A percentile compares a stretch with the other conserved stretches of the same genome.
These are phyloP conservation scores for Diddensiella santjacobensis DNA, from an alignment of 805 yeast species.

Conservation along the genomic window DNA sequence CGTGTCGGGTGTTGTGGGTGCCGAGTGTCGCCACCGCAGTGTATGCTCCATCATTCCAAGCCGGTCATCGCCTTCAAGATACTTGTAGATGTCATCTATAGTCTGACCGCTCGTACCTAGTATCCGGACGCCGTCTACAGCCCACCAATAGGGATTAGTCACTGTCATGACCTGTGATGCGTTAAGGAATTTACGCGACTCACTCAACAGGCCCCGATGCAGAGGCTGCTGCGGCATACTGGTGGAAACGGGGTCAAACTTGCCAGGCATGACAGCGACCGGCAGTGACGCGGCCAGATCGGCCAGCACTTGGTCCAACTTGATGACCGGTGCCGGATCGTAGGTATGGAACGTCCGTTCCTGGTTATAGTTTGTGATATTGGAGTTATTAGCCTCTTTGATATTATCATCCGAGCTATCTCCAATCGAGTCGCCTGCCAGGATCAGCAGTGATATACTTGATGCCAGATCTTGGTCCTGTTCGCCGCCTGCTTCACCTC, in stretches of 20 bases:
- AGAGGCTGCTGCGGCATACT: conserved; percentile 87
- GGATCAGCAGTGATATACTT: conserved; percentile 48
- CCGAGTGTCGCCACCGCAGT: conserved; percentile 76
- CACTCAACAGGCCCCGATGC: conserved; percentile 68
- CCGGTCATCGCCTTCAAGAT: conserved; percentile 46
- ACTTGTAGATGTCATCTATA: conserved; percentile 70
- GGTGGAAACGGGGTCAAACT: conserved; percentile 75
- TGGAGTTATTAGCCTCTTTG: conserved; percentile 7
- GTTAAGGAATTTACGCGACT: conserved; percentile 41
- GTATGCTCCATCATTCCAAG: conserved; percentile 61
- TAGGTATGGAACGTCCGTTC: not conserved
- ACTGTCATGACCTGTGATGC: conserved; percentile 40
- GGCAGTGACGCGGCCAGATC: conserved; percentile 60
- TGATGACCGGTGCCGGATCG: conserved; percentile 26
- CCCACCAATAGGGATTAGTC: conserved; percentile 76
- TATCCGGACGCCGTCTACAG: conserved; percentile 51
- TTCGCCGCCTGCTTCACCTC: conserved; percentile 58
- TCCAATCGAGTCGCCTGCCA: conserved; percentile 70
- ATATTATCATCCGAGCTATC: conserved; percentile 14
- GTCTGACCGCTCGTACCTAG: conserved; percentile 85
- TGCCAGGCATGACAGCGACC: conserved; percentile 80
- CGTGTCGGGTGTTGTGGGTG: conserved; percentile 97
- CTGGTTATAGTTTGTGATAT: conserved; percentile 6
- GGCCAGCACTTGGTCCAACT: conserved; percentile 54
- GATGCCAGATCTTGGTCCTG: conserved; percentile 24